Conservation (phyloP, 2,329 filamentous ascomycete species). For the Beauveria bassiana region DNA sequence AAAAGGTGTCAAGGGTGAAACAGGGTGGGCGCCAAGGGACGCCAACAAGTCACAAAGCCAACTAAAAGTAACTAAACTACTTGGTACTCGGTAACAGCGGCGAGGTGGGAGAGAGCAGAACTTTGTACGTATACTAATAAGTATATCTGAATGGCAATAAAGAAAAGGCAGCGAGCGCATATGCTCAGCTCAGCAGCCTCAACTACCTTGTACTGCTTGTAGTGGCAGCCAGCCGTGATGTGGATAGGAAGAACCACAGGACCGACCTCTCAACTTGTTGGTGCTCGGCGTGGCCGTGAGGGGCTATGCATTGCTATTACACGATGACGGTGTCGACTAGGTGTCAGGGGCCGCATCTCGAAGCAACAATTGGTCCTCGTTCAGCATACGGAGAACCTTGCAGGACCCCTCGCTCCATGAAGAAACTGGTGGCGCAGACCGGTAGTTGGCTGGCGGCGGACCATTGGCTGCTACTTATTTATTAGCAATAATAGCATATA, state of each 20-base stretch:
- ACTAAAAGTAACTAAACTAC: no score
- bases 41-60: no score
- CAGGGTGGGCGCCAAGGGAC: constrained; percentile 5
- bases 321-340: neutral
- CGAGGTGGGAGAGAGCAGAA: neutral
- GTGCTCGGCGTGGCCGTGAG: neutral
- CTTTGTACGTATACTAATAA: neutral
- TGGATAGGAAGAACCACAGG: neutral
- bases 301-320: neutral
- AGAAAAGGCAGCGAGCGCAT: neutral
- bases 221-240: neutral
- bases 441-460: neutral
- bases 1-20: constrained; percentile 9
- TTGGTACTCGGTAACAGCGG: neutral
- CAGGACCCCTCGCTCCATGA: neutral
- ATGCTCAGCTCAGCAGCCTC: neutral
- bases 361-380: neutral
- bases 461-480: neutral
- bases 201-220: neutral
- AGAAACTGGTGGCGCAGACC: neutral
- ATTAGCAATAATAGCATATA: neutral
- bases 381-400: neutral
- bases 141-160: neutral
- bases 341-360: neutral
- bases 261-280: neutral